Base-by-base conservation (phyloP, 148 eudicot genomes). In the Tetragonia tetragonoides region DNA sequence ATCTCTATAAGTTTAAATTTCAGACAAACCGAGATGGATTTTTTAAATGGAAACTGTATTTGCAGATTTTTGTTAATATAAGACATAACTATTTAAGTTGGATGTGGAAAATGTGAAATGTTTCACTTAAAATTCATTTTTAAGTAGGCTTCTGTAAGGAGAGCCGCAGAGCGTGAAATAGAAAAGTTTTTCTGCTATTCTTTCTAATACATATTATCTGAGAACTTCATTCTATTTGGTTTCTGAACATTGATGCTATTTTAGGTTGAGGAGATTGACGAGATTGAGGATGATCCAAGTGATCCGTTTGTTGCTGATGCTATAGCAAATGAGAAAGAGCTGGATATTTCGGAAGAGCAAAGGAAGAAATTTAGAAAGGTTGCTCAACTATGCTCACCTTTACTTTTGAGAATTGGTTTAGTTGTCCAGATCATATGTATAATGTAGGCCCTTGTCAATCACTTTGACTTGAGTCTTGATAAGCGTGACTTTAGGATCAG, bases 241-340 rank as follows among this genome's bases (percentile, higher is more conserved):
- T 75, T 70, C 38, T 79, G 70, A 76, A 57, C 38, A 75, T 39
- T 49, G 14, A 40, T 12, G 12, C n/a, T 68, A 61, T 49, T 62
- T 78, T 82, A 95, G 99, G 98, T 95, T 77, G 99, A 95, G 88
- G 99, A 95, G 87, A 93, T 95, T 74, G 97, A 88, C 88, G 99
- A 95, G 71, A 74, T 93, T 66, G 98, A 88, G 78, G 89, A 86
- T 42, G 78, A 80, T 82, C 77, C 89, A 66, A 66, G 79, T 78
- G 99, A 93, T 80, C 97, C 93, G n/a, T 87, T 90, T 84, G 76
- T 93, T 65, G 94, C 92, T 60, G 99, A 89, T 90, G 99, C 99
- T 41, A 73, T 95, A 81, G 95, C 88, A 38, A 92, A 89, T 76
- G 97, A 91, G 86, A 83, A 82, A 77, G 95, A 91, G 80, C 42